Evolutionary conservation across 1,284 basidiomycete genomes (phyloP).

Genomic region (Erythrobasidium hasegawianum): DNA sequence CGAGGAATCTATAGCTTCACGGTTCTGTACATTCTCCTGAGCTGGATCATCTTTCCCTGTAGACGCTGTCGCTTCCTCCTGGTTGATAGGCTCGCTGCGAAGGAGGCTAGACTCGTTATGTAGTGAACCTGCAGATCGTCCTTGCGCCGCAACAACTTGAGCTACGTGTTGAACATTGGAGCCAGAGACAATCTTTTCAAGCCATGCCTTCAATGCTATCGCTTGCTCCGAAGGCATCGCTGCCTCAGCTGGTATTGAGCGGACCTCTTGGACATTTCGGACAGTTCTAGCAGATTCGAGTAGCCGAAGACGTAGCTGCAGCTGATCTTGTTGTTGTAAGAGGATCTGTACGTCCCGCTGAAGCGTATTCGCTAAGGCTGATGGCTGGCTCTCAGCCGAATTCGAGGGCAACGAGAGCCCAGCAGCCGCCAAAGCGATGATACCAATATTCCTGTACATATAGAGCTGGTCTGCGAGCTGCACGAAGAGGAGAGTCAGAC

Average conservation of each 20-base stretch:
- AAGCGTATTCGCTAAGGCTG: neutral
- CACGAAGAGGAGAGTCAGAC: neutral
- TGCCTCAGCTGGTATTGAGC: neutral
- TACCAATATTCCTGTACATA: constrained; percentile 10
- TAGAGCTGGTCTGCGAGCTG: constrained; percentile 9
- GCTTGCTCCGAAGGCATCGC: neutral
- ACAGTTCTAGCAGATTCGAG: constrained; percentile 12
- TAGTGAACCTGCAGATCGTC: too few relatives aligned
- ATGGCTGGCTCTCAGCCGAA: neutral
- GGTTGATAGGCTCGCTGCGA: too few relatives aligned
- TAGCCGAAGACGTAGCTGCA: constrained; percentile 22
- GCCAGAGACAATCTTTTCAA: constrained; percentile 10
- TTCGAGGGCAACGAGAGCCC: constrained; percentile 4
- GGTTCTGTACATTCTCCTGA: too few relatives aligned
- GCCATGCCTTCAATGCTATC: constrained; percentile 10
- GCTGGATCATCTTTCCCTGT: too few relatives aligned
- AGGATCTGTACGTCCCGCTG: constrained; percentile 3
- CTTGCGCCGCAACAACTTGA: too few relatives aligned
- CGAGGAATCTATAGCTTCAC: neutral
- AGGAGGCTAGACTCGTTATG: too few relatives aligned
- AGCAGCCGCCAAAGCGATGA: neutral
- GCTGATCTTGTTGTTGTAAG: constrained; percentile 23
- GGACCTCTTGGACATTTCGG: neutral
- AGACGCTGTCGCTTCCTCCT: too few relatives aligned
- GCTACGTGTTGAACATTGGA: too few relatives aligned